Evolutionary conservation across 331 rosid species (phyloP).

Genomic region (Acacia concinna): DNA sequence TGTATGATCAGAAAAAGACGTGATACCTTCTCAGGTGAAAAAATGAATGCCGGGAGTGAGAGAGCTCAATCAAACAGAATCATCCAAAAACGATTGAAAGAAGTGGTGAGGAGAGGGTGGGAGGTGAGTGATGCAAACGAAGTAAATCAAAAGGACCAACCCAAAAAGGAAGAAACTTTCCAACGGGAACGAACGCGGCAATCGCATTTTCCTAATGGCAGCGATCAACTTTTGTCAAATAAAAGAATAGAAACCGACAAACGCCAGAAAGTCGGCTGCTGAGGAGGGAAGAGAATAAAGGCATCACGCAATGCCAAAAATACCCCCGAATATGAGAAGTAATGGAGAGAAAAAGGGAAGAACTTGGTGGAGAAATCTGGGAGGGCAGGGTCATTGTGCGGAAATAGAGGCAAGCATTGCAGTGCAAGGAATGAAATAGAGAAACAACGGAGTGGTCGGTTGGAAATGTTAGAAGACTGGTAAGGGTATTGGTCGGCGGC

Average conservation of each 20-base stretch:
- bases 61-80: slow-evolving; percentile 36
- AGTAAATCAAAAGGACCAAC: slow-evolving; percentile 39
- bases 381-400: background rate
- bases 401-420: background rate
- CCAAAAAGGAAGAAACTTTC: slow-evolving; percentile 59
- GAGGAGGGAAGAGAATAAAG: slow-evolving; percentile 20
- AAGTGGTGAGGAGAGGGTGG: slow-evolving; percentile 21
- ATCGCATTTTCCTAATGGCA: slow-evolving; percentile 15
- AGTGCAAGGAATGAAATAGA: background rate
- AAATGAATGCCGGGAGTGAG: slow-evolving; percentile 27
- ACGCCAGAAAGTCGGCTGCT: slow-evolving; percentile 53
- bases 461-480: background rate
- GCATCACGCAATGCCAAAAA: slow-evolving; percentile 34
- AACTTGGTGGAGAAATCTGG: background rate
- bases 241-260: slow-evolving; percentile 48
- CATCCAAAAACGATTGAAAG: slow-evolving; percentile 20
- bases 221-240: background rate
- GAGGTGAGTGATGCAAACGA: slow-evolving; percentile 28
- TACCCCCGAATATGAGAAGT: background rate
- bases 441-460: background rate
- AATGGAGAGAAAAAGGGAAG: background rate
- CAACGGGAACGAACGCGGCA: slow-evolving; percentile 56
- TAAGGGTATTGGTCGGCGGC: background rate
- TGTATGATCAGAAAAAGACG: slow-evolving; percentile 24
- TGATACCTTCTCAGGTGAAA: slow-evolving; percentile 37